Evolutionary conservation across 1,284 basidiomycete genomes (phyloP).

Genomic region (Apiotrichum brassicae): DNA sequence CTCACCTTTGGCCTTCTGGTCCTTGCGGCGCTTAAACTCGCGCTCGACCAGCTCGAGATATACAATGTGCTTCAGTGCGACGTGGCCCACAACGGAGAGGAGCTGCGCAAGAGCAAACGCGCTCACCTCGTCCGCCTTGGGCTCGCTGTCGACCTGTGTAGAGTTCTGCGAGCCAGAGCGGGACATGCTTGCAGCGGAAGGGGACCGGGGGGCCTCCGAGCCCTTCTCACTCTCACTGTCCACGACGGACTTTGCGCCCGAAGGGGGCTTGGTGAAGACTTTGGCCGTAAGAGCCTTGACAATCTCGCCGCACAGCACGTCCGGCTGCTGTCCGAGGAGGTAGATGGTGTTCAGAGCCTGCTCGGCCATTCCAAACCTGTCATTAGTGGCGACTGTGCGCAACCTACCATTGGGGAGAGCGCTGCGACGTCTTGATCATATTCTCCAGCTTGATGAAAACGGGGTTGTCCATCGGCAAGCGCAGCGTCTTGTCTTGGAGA

Average conservation of each 20-base stretch:
- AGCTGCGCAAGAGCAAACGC: conserved; percentile 85
- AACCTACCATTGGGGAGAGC: conserved; percentile 70
- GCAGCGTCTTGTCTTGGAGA: conserved; percentile 75
- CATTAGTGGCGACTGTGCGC: too few relatives aligned
- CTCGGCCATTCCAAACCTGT: conserved; percentile 72
- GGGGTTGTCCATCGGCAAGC: conserved; percentile 79
- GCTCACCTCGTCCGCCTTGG: conserved; percentile 56
- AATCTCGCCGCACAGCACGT: conserved; percentile 71
- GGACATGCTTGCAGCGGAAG: conserved; percentile 4
- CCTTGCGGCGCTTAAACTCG: conserved; percentile 94
- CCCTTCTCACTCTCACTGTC: conserved; percentile 16
- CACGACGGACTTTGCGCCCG: background rate
- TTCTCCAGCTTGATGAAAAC: conserved; percentile 80
- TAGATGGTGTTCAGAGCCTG: conserved; percentile 96
- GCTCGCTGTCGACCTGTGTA: conserved; percentile 10
- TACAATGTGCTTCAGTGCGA: conserved; percentile 95
- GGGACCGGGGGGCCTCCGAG: background rate
- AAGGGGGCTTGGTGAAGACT: conserved; percentile 54
- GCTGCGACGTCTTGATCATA: conserved; percentile 66
- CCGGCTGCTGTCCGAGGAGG: conserved; percentile 87
- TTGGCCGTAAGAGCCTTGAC: conserved; percentile 71
- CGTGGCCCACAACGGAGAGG: conserved; percentile 89
- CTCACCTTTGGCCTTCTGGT: conserved; percentile 71
- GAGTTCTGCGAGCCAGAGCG: conserved; percentile 16
- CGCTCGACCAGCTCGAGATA: conserved; percentile 95